Evolutionary conservation across 306 rosid species (phyloP), one percentile per base, ranked within the genome.

Genomic region (Prunus fruticosa): DNA sequence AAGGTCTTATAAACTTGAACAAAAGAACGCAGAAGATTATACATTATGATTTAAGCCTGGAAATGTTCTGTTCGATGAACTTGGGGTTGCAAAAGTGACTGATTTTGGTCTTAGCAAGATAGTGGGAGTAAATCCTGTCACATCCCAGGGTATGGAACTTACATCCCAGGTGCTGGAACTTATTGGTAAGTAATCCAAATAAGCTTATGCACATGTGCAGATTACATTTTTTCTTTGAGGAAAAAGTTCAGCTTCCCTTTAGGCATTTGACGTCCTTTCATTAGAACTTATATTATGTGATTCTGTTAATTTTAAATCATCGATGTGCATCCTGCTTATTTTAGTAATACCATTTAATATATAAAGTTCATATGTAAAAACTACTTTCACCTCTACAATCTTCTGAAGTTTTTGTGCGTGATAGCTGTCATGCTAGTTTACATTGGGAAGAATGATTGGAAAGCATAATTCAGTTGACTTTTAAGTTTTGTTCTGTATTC

Each of bases 81-180:
- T 96, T 51, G 99, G 98, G 69, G 75, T 88, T 84, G 99, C 98
- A 58, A 96, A 96, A 91, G 96, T 96, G 71, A 96, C 99, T 38
- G 99, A 96, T 83, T 96, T 96, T 85, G 99, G 99, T 87, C 98
- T 96, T 69, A 96, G 99, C 86, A 96, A 96, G 89, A 93, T 96
- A 71, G 98, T 96, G 80, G 99, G 99, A n/a, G n/a, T n/a, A n/a
- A n/a, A n/a, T n/a, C n/a, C n/a, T n/a, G n/a, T n/a, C n/a, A n/a
- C n/a, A 86, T 96, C 98, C 71, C 98, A 91, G 93, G 98, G 99
- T 52, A 96, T 96, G 99, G 99, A 96, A 85, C 98, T 96, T 73
- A 96, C 99, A 64, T 96, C 99, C 30, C 99, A 96, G 99, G 99
- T 49, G 99, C 99, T 81, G 99, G 99, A 75, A 96, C 98, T 75